These are phyloP conservation scores for Neonothopanus nambi DNA, from an alignment of 1,284 basidiomycete genomes.

Conservation along the genomic window DNA sequence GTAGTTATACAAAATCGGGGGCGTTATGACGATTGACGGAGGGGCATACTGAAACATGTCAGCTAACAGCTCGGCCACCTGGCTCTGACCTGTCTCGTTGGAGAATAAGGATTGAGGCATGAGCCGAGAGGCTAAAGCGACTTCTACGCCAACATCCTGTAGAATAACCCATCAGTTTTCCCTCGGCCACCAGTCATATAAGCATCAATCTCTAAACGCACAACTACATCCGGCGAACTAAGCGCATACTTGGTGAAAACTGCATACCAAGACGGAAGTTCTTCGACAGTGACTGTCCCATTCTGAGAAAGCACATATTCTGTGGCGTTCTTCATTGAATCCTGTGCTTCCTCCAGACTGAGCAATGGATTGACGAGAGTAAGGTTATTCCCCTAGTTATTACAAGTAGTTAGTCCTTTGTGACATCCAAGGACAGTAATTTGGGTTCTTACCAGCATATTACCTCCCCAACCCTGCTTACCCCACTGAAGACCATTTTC, in stretches of 20 bases:
- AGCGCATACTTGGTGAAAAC: conserved; percentile 28
- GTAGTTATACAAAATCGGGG: conserved; percentile 44
- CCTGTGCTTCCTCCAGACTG: conserved; percentile 26
- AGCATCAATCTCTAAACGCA: neutral
- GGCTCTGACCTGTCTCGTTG: conserved; percentile 23
- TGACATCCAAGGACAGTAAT: conserved; percentile 16
- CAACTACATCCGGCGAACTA: conserved; percentile 25
- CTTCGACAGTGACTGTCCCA: conserved; percentile 32
- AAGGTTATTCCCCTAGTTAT: neutral
- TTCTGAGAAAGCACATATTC: conserved; percentile 31
- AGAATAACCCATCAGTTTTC: too few species aligned
- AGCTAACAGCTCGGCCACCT: conserved; percentile 27
- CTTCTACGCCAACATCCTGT: conserved; percentile 30
- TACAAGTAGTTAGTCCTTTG: neutral
- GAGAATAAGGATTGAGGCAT: conserved; percentile 30
- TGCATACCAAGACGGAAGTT: conserved; percentile 30
- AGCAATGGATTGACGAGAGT: conserved; percentile 31
- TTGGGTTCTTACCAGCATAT: conserved; percentile 34
- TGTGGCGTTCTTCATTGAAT: conserved; percentile 30
- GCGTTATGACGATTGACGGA: conserved; percentile 32
- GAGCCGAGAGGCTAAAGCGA: conserved; percentile 32
- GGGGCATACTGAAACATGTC: conserved; percentile 25
- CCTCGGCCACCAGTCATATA: conserved; percentile 8
- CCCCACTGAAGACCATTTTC: conserved; percentile 42
- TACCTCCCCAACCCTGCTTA: conserved; percentile 55